phyloP scores from a whole-genome alignment of 2,329 filamentous ascomycete genomes.

The Aspergillus pseudonomiae region DNA sequence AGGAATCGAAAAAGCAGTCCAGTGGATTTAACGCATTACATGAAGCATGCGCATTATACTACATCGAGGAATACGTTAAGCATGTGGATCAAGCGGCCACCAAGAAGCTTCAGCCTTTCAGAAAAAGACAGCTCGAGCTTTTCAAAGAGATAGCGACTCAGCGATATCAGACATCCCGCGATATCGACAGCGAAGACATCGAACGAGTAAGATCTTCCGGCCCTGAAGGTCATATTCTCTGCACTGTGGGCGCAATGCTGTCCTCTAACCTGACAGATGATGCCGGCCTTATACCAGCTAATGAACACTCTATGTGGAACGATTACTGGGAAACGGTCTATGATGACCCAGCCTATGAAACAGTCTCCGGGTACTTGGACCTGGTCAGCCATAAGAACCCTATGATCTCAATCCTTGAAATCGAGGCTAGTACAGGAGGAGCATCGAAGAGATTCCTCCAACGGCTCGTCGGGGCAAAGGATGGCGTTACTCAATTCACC shows the following conservation, averaged over 20 bases:
- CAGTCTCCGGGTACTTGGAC: conserved; percentile 17
- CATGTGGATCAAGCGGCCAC: neutral
- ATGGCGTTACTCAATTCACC: conserved; percentile 9
- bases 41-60: conserved; percentile 11
- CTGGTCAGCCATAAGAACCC: conserved; percentile 27
- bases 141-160: neutral
- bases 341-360: conserved; percentile 9
- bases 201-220: neutral
- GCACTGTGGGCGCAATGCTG: conserved; percentile 16
- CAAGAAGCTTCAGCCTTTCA: neutral
- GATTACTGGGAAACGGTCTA: conserved; percentile 11
- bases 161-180: neutral
- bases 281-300: neutral
- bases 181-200: neutral
- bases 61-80: conserved; percentile 1
- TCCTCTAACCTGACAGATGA: conserved; percentile 9
- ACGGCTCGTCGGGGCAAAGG: neutral
- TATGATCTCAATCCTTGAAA: conserved; percentile 27
- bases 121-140: neutral
- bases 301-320: neutral
- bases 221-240: conserved; percentile 13
- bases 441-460: conserved; percentile 16
- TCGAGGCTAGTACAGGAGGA: conserved; percentile 21
- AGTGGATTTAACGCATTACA: neutral
- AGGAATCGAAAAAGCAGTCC: neutral